Evolutionary conservation across 176 grass and related monocot genomes (phyloP).

Genomic region (Oryza brachyantha): DNA sequence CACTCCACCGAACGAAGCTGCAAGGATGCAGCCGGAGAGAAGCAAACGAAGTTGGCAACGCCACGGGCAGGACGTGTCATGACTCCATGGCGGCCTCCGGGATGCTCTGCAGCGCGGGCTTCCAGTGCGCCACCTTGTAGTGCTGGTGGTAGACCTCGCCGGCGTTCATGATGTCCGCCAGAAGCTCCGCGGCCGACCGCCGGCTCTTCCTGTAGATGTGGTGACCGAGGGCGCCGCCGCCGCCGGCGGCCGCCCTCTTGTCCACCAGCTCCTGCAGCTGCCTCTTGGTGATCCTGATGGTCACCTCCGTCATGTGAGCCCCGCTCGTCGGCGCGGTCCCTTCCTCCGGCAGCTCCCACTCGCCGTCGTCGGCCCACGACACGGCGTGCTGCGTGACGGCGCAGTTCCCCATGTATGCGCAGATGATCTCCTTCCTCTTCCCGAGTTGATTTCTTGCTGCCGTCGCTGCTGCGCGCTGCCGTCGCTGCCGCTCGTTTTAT

Average conservation of each 20-base stretch:
- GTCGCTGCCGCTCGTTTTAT: constrained; percentile 27
- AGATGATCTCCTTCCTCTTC: background rate
- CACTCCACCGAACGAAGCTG: background rate
- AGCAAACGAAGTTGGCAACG: background rate
- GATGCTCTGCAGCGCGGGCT: constrained; percentile 56
- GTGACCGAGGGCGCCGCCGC: background rate
- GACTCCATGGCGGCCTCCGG: constrained; percentile 52
- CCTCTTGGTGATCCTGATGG: constrained; percentile 58
- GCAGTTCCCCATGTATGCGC: constrained; percentile 63
- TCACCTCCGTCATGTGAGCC: constrained; percentile 43
- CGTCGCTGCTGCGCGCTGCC: background rate
- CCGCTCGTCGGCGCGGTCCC: background rate
- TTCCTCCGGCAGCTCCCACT: constrained; percentile 36
- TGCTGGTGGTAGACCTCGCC: constrained; percentile 49
- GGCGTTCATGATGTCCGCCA: constrained; percentile 61
- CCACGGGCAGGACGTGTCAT: background rate
- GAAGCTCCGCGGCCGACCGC: constrained; percentile 29
- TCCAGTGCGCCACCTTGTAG: constrained; percentile 46
- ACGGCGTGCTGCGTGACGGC: constrained; percentile 40
- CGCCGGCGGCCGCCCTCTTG: background rate
- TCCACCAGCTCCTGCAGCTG: constrained; percentile 59
- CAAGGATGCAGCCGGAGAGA: background rate
- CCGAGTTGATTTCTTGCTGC: background rate
- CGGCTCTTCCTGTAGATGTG: constrained; percentile 19
- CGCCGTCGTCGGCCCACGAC: constrained; percentile 65